Conservation (phyloP, 345 rosid genomes). For the Cardamine occulta region DNA sequence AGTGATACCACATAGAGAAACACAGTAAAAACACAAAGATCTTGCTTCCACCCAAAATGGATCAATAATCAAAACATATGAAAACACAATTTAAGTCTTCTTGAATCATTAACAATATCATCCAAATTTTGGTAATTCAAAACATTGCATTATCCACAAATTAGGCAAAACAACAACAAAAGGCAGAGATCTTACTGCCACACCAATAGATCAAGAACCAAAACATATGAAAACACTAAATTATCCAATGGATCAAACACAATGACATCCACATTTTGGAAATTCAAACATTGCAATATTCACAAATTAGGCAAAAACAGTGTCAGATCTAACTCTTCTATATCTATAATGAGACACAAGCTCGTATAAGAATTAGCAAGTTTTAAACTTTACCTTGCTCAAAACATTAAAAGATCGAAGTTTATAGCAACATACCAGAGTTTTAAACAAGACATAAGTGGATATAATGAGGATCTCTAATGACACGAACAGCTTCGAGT, state of each 20-base stretch:
- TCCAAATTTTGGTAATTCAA: neutral
- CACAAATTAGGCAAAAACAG: neutral
- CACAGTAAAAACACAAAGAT: neutral
- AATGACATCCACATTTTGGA: neutral
- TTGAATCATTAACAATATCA: neutral
- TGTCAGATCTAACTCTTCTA: neutral
- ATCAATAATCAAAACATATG: slow-evolving; percentile 10
- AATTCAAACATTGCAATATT: neutral
- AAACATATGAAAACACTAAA: neutral
- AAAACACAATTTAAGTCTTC: neutral
- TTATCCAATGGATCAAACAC: neutral
- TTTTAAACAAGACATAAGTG: no score
- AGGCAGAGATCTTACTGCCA: slow-evolving; percentile 1
- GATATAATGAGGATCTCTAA: no score
- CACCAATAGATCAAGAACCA: neutral
- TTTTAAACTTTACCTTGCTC: slow-evolving; percentile 56
- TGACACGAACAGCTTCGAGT: no score
- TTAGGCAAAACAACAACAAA: neutral
- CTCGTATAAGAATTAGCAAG: neutral
- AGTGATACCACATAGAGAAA: neutral
- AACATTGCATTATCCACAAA: neutral
- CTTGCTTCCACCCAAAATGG: neutral
- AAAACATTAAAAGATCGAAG: no score
- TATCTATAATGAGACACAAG: neutral
- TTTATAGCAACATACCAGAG: no score